Percentiles rank a stretch among this genome's conserved stretches.
These are phyloP conservation scores for Amanita fuliginea DNA, from an alignment of 768 basidiomycete genomes.

Conservation along the genomic window DNA sequence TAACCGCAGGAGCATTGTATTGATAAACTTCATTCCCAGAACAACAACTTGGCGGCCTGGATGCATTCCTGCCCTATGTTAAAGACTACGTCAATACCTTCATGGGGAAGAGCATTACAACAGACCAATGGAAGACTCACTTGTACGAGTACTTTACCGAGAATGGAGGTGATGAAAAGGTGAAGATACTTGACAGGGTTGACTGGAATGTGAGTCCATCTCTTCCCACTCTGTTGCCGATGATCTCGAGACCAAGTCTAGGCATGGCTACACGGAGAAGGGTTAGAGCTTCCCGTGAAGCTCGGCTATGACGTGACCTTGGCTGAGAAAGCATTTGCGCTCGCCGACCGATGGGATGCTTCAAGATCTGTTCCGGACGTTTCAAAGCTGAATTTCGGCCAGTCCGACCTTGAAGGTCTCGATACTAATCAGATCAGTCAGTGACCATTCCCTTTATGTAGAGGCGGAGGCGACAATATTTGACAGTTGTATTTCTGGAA, in stretches of 20 bases:
- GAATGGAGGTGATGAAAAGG: constrained; percentile 47
- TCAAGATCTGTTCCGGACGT: constrained; percentile 38
- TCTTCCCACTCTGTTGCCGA: background rate
- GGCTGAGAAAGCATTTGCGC: constrained; percentile 54
- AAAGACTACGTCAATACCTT: constrained; percentile 75
- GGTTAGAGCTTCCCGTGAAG: constrained; percentile 58
- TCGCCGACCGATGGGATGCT: constrained; percentile 67
- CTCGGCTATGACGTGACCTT: constrained; percentile 69
- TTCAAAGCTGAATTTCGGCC: constrained; percentile 40
- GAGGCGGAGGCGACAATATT: background rate
- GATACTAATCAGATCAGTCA: constrained; percentile 69
- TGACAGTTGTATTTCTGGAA: constrained; percentile 74
- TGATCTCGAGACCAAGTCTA: constrained; percentile 14
- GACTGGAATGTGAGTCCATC: constrained; percentile 60
- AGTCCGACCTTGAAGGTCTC: constrained; percentile 50
- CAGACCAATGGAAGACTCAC: constrained; percentile 74
- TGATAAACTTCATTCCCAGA: constrained; percentile 26
- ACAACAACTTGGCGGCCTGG: constrained; percentile 65
- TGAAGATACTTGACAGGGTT: constrained; percentile 54
- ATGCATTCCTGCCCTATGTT: constrained; percentile 78
- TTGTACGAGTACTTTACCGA: constrained; percentile 59
- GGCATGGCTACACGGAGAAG: constrained; percentile 82
- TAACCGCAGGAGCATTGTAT: background rate
- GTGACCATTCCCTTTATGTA: constrained; percentile 9
- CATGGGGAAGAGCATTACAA: constrained; percentile 75